These are phyloP conservation scores for Dactylella cylindrospora DNA, from an alignment of 2,329 filamentous ascomycete species.

Conservation along the genomic window DNA sequence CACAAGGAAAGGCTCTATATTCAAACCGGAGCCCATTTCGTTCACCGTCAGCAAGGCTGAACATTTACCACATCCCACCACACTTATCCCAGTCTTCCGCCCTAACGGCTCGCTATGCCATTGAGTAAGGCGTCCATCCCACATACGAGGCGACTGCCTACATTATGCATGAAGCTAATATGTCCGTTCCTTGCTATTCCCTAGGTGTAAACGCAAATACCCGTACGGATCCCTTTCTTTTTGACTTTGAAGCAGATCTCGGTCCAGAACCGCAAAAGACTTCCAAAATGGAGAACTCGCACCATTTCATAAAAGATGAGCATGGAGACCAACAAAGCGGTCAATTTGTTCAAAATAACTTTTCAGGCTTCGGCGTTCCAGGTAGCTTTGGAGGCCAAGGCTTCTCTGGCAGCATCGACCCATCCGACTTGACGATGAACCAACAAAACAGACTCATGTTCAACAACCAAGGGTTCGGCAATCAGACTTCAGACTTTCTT, in stretches of 20 bases:
- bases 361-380: conserved; percentile 40
- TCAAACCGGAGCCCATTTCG: conserved; percentile 25
- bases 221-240: conserved; percentile 45
- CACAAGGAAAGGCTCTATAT: conserved; percentile 24
- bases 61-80: conserved; percentile 3
- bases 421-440: conserved; percentile 75
- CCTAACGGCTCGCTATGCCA: conserved; percentile 45
- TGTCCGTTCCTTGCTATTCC: background rate
- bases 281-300: conserved; percentile 48
- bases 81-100: conserved; percentile 31
- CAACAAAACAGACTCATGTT: conserved; percentile 54
- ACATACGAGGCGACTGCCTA: conserved; percentile 11
- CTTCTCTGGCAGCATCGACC: conserved; percentile 69
- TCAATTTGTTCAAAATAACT: conserved; percentile 55
- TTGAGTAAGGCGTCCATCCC: conserved; percentile 35
- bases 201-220: conserved; percentile 44
- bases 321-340: conserved; percentile 44
- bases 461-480: conserved; percentile 58
- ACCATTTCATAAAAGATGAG: conserved; percentile 63
- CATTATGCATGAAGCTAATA: conserved; percentile 7
- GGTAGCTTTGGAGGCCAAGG: conserved; percentile 56
- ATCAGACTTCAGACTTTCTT: conserved; percentile 70
- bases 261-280: conserved; percentile 48
- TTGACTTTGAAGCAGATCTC: conserved; percentile 45
- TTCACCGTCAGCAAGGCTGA: conserved; percentile 24